Base-by-base conservation (phyloP, 306 rosid genomes). In the Adenanthera pavonina region DNA sequence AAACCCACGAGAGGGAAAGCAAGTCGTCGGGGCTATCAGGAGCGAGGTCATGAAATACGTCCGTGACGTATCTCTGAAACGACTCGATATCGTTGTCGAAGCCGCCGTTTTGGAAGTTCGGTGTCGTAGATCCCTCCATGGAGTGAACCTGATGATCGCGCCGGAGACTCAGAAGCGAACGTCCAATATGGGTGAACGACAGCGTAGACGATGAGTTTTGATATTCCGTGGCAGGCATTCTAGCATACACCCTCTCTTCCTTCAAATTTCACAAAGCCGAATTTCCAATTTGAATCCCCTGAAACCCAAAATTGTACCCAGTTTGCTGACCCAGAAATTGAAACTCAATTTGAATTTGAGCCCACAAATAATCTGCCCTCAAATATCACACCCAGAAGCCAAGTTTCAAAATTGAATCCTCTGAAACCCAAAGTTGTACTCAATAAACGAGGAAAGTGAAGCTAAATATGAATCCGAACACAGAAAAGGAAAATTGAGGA, bases 1-100 rank as follows among this genome's bases (percentile, higher is more conserved):
- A 80, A 17, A 93, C 78, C 99, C 99, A 92, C 0, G 85, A 54
- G 44, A 95, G 89, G 1, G 99, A 91, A 30, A 95, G 89, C 62
- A 93, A 69, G 0, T 92, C 91, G 1, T 78, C 88, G 0, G 78
- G 40, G 4, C 68, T 77, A 41, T 68, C 78, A 0, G 89, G 82
- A 2, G 88, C 83, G 47, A 95, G 83, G 34, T 88, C 89, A 11
- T 53, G 76, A 56, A 95, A 88, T 30, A 88, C 82, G 33, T 85
- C 88, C 3, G 89, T 75, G 19, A 93, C 89, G 6, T 87, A 87
- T 57, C 69, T 84, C 83, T 93, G 99, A 79, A 95, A 95, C 5
- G 83, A 59, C 16, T 90, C 92, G 64, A 93, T 92, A 53, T 91
- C 97, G 1, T 65, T 30, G 6, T 88, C 91, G 14, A 85, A 64